Evolutionary conservation across 2,329 filamentous ascomycete genomes (phyloP).

Genomic region (Mollisia scopiformis): DNA sequence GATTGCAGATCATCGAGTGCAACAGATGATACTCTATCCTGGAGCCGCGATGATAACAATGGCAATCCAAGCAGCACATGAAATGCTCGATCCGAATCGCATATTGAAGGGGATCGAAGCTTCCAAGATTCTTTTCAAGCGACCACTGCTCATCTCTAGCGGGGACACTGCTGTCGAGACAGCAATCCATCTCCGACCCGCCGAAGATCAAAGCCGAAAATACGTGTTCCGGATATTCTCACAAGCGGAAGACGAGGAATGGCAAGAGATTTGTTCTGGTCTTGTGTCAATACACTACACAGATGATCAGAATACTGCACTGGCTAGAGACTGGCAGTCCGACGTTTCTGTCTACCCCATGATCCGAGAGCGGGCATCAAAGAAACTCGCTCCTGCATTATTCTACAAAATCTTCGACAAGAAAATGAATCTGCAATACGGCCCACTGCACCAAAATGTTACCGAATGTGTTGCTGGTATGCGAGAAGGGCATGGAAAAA

Average conservation of each 20-base stretch:
- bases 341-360: conserved; percentile 1
- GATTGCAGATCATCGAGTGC: conserved; percentile 4
- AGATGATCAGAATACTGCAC: neutral
- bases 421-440: conserved; percentile 13
- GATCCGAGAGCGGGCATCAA: neutral
- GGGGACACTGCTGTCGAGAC: conserved; percentile 5
- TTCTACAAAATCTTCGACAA: conserved; percentile 13
- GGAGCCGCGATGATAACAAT: conserved; percentile 1
- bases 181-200: neutral
- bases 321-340: neutral
- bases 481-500: neutral
- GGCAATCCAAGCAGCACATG: conserved; percentile 3
- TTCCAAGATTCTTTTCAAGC: neutral
- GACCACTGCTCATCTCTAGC: neutral
- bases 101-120: neutral
- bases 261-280: conserved; percentile 10
- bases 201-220: neutral
- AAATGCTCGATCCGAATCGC: neutral
- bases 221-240: conserved; percentile 10
- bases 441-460: conserved; percentile 6
- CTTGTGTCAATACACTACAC: conserved; percentile 1
- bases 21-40: neutral
- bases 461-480: conserved; percentile 2
- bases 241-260: conserved; percentile 9
- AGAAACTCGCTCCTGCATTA: conserved; percentile 1